phyloP scores from a whole-genome alignment of 2,329 filamentous ascomycete species.

The Phaeosphaeriaceae sp. region DNA sequence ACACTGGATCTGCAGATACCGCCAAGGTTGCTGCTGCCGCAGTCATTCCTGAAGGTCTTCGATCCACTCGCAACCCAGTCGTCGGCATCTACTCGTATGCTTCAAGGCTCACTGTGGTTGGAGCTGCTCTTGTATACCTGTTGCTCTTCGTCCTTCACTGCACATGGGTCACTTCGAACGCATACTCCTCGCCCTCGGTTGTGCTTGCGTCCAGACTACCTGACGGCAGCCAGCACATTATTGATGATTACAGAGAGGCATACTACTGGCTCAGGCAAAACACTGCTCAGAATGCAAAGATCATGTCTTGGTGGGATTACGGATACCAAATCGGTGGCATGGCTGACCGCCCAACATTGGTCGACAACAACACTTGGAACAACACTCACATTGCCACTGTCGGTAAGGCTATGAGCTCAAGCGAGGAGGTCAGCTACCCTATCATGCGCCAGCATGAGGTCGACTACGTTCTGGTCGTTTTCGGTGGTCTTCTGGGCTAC shows the following conservation, averaged over 20 bases:
- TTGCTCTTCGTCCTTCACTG: conserved; percentile 96
- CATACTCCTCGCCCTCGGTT: conserved; percentile 97
- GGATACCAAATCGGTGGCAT: conserved; percentile 99
- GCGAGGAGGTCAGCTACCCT: conserved; percentile 96
- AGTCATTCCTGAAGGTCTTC: conserved; percentile 63
- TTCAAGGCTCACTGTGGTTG: conserved; percentile 81
- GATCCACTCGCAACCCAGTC: conserved; percentile 73
- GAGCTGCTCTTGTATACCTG: conserved; percentile 77
- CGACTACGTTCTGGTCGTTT: conserved; percentile 97
- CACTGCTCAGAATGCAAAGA: conserved; percentile 91
- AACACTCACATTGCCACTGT: conserved; percentile 99
- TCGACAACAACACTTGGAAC: conserved; percentile 99
- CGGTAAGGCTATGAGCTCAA: conserved; percentile 97
- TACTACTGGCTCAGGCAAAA: conserved; percentile 99
- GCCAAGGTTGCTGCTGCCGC: conserved; percentile 58
- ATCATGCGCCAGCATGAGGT: conserved; percentile 99
- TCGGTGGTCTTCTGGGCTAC: conserved; percentile 94
- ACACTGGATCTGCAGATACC: conserved; percentile 41
- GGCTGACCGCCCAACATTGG: conserved; percentile 94
- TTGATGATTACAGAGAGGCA: conserved; percentile 98
- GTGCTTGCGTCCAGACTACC: conserved; percentile 91
- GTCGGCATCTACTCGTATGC: conserved; percentile 83
- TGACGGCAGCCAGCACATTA: conserved; percentile 96
- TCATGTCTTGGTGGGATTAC: conserved; percentile 99
- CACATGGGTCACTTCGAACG: conserved; percentile 99